phyloP scores from a whole-genome alignment of 768 basidiomycete species.

The Hydnomerulius pinastri region DNA sequence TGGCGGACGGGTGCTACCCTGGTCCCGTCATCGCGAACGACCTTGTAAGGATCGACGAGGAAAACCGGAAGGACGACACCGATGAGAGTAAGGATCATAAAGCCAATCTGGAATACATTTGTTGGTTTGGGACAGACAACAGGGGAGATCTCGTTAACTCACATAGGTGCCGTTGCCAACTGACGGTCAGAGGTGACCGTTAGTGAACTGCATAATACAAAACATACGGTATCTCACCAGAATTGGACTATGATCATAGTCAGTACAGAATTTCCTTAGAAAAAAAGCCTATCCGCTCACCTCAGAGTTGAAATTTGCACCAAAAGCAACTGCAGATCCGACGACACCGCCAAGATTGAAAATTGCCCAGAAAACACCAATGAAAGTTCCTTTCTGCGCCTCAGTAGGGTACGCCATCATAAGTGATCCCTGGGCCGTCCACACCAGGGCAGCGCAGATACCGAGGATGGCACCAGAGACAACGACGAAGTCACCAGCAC shows the following conservation, averaged over 20 bases:
- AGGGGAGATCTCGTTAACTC: slow-evolving; percentile 19
- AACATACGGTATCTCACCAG: slow-evolving; percentile 28
- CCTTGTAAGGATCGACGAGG: slow-evolving; percentile 71
- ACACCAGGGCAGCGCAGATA: slow-evolving; percentile 50
- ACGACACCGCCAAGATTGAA: slow-evolving; percentile 83
- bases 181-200: too few relatives aligned
- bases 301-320: slow-evolving; percentile 63
- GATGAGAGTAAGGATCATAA: slow-evolving; percentile 69
- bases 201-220: too few relatives aligned
- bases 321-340: slow-evolving; percentile 75
- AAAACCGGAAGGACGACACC: slow-evolving; percentile 64
- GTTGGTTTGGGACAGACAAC: not conserved
- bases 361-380: slow-evolving; percentile 62
- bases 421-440: slow-evolving; percentile 53
- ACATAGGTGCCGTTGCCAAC: slow-evolving; percentile 82
- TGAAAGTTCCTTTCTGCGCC: slow-evolving; percentile 54
- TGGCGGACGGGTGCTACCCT: slow-evolving; percentile 61
- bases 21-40: slow-evolving; percentile 76
- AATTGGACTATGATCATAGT: slow-evolving; percentile 13
- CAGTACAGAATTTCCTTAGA: not conserved
- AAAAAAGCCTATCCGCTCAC: slow-evolving; percentile 41
- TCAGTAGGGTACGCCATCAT: slow-evolving; percentile 62
- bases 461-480: slow-evolving; percentile 53
- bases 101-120: slow-evolving; percentile 56
- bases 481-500: slow-evolving; percentile 47